Base-by-base conservation (phyloP, 1,139 yeast species). In the Pichia cactophila region DNA sequence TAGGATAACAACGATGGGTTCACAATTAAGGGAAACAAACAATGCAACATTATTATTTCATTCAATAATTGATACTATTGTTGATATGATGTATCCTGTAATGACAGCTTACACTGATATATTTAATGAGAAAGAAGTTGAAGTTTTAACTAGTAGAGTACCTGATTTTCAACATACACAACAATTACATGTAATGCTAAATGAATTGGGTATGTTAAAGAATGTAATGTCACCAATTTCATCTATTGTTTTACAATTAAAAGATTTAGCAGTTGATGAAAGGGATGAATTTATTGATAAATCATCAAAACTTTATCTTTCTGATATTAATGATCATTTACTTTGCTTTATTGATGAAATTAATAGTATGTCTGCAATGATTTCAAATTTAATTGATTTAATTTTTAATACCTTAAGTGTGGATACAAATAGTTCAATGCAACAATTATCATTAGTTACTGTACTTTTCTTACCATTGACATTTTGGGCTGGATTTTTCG, bases 81-180 rank as follows among this genome's bases (percentile, higher is more conserved):
- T 77, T 9, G 83, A 81, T 59, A 65, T 81, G 51, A 71, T 86
- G 1, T 77, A 78, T 55, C 79, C 80, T 8, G 75, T 83, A 42
- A 71, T 85, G n/a, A 68, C 78, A 1, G 78, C 79, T 10, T 83
- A 78, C 59, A 70, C 78, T 45, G 63, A 71, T 42, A 60, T 77
- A 43, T 59, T 78, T 39, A 70, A 69, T 48, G 77, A 73, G 48
- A 68, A 76, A 26, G 80, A 77, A 54, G 50, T 70, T n/a, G 77
- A 75, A 44, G 75, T 77, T 3, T 61, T 77, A 44, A 65, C 69
- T 12, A 69, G 67, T 44, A 26, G 52, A 16, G 43, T 54, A 28
- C 81, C 83, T 0, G 72, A 73, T 36, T 64, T 77, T 55, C 63
- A 66, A 12, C 79, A 75, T 52, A 76, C 81, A 0, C 71, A 74